A percentile compares a stretch with the other conserved stretches of the same genome.
phyloP scores from a whole-genome alignment of 2,329 filamentous ascomycete species.

The Monosporascus sp. region DNA sequence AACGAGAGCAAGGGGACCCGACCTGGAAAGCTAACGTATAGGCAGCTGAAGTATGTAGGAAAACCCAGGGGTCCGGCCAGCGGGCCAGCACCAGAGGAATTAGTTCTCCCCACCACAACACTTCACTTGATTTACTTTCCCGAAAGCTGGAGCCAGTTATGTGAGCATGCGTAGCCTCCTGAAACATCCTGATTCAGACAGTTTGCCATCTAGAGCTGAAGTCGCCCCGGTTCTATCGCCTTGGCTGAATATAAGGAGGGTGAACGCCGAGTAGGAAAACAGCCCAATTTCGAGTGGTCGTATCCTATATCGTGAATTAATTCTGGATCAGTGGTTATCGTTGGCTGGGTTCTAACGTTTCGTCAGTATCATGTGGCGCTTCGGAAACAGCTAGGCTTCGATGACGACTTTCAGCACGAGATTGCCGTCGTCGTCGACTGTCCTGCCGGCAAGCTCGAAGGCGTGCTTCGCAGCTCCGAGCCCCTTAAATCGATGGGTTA shows the following conservation, averaged over 20 bases:
- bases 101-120: no score
- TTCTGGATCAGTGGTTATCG: no score
- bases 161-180: neutral
- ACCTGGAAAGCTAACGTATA: no score
- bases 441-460: conserved; percentile 66
- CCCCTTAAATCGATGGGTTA: conserved; percentile 68
- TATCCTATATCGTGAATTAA: no score
- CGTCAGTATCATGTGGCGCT: no score
- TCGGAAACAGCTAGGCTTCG: conserved; percentile 35
- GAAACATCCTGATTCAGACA: neutral
- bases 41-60: no score
- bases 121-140: no score
- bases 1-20: neutral
- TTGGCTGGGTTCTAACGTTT: no score
- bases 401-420: conserved; percentile 70
- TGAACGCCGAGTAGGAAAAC: neutral
- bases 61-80: no score
- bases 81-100: no score
- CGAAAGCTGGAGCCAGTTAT: neutral
- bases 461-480: conserved; percentile 56
- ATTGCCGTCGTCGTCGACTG: conserved; percentile 61
- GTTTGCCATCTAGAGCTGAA: neutral
- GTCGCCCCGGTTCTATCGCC: neutral
- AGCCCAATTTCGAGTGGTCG: neutral
- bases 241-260: neutral